Percentiles rank a stretch among this genome's conserved stretches.
These are phyloP conservation scores for Primulina huaijiensis DNA, from an alignment of 257 asterid genomes.

Conservation along the genomic window DNA sequence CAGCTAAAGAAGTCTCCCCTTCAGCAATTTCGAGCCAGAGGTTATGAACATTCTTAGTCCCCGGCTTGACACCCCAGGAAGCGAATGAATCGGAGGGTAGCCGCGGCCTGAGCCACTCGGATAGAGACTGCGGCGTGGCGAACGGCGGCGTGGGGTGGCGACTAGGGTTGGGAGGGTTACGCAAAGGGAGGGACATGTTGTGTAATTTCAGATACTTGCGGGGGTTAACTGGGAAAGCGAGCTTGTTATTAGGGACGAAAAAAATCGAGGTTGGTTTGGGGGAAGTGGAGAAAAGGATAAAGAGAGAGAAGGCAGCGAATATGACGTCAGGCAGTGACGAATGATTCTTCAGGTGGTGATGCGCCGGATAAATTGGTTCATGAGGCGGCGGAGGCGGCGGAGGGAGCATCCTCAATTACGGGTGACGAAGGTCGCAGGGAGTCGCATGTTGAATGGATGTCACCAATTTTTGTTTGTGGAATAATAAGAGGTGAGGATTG, in stretches of 20 bases:
- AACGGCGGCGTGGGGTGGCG: constrained; percentile 44
- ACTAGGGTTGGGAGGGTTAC: constrained; percentile 27
- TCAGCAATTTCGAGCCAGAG: constrained; percentile 84
- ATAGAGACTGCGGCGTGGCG: constrained; percentile 78
- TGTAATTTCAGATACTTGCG: constrained; percentile 50
- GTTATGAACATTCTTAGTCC: constrained; percentile 83
- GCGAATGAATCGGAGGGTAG: constrained; percentile 65
- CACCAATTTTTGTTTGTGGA: neutral
- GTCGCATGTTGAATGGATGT: constrained; percentile 6
- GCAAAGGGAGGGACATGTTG: constrained; percentile 49
- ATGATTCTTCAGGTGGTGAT: constrained; percentile 47
- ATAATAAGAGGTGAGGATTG: constrained; percentile 45
- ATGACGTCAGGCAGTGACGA: constrained; percentile 65
- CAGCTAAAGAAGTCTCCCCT: constrained; percentile 71
- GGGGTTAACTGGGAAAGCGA: constrained; percentile 47
- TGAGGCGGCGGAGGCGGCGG: constrained; percentile 40
- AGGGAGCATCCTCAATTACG: constrained; percentile 32
- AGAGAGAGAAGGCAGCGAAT: constrained; percentile 71
- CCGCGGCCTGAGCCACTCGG: constrained; percentile 90
- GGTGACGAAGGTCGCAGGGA: neutral
- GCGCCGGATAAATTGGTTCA: constrained; percentile 36
- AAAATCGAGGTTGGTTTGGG: constrained; percentile 49
- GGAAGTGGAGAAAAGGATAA: constrained; percentile 60
- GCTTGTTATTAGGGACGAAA: constrained; percentile 35
- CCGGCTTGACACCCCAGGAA: constrained; percentile 93